phyloP scores from a whole-genome alignment of 2,329 filamentous ascomycete genomes.

The Tolypocladium amazonense region DNA sequence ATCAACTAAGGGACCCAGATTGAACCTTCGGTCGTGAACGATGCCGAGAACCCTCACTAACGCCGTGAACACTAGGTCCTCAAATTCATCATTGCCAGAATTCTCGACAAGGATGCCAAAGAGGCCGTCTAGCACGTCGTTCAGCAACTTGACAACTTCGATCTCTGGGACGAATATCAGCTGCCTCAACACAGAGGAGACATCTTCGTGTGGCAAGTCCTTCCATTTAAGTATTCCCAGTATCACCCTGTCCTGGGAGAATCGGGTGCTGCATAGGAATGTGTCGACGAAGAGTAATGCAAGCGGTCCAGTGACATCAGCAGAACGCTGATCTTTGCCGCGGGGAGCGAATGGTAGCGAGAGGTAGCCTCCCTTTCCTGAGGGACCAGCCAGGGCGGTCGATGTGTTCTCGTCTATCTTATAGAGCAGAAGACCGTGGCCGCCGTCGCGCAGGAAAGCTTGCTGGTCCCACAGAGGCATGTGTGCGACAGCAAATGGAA shows the following conservation, averaged over 20 bases:
- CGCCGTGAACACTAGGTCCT: slow-evolving; percentile 85
- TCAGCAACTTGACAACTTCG: slow-evolving; percentile 89
- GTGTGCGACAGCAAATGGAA: slow-evolving; percentile 85
- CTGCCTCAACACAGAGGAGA: slow-evolving; percentile 66
- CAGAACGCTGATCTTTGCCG: slow-evolving; percentile 54
- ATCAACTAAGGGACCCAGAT: slow-evolving; percentile 81
- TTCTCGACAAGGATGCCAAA: slow-evolving; percentile 89
- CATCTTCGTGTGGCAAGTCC: slow-evolving; percentile 58
- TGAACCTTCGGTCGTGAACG: slow-evolving; percentile 88
- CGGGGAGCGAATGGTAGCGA: slow-evolving; percentile 69
- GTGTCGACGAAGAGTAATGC: slow-evolving; percentile 72
- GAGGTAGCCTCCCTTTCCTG: slow-evolving; percentile 78
- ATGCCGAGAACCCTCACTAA: slow-evolving; percentile 86
- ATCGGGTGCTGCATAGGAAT: slow-evolving; percentile 86
- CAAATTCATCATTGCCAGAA: slow-evolving; percentile 82
- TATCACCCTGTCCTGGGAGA: slow-evolving; percentile 84
- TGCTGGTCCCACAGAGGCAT: slow-evolving; percentile 89
- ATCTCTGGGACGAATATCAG: slow-evolving; percentile 93
- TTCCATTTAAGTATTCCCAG: slow-evolving; percentile 81
- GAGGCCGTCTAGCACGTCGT: slow-evolving; percentile 79
- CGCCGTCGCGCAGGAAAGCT: slow-evolving; percentile 79
- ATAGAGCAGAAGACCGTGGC: slow-evolving; percentile 74
- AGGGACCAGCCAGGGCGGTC: slow-evolving; percentile 45
- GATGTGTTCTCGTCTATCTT: slow-evolving; percentile 87
- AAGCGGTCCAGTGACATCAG: slow-evolving; percentile 69